Evolutionary conservation across 768 basidiomycete species (phyloP).

Genomic region (Trametopsis cervina): DNA sequence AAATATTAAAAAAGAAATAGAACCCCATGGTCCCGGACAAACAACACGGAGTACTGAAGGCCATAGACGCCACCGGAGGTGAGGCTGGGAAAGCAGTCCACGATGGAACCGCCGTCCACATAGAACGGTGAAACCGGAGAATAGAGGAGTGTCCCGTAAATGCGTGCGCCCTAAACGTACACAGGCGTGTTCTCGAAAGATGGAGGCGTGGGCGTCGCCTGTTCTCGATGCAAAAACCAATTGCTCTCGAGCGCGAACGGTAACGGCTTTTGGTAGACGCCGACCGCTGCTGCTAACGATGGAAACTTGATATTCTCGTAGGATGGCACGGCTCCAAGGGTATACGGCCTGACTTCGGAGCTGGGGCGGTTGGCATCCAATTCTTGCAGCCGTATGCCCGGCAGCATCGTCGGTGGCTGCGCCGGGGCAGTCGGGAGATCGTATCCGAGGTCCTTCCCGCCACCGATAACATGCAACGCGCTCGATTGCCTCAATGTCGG

Average conservation of each 20-base stretch:
- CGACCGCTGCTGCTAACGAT: no score
- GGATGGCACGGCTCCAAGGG: no score
- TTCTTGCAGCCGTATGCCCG: neutral
- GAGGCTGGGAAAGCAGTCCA: no score
- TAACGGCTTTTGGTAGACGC: no score
- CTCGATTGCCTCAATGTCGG: neutral
- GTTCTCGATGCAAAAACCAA: neutral
- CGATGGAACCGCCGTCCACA: no score
- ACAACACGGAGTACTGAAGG: no score
- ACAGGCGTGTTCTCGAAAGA: neutral
- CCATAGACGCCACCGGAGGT: no score
- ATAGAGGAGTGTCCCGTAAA: no score
- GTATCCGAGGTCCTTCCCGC: constrained; percentile 7
- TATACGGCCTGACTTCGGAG: neutral
- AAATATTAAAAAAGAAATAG: no score
- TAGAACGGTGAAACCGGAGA: no score
- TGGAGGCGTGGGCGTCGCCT: neutral
- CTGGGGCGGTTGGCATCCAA: constrained; percentile 1
- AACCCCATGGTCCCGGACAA: no score
- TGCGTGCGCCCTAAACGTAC: neutral
- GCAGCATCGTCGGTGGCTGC: neutral
- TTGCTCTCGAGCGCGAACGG: neutral
- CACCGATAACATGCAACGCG: constrained; percentile 2
- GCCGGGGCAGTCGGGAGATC: neutral
- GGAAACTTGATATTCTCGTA: no score